Percentiles rank a stretch among this genome's conserved stretches.
Evolutionary conservation across 2,329 filamentous ascomycete genomes (phyloP).

Genomic region (Hymenoscyphus fructigenus): DNA sequence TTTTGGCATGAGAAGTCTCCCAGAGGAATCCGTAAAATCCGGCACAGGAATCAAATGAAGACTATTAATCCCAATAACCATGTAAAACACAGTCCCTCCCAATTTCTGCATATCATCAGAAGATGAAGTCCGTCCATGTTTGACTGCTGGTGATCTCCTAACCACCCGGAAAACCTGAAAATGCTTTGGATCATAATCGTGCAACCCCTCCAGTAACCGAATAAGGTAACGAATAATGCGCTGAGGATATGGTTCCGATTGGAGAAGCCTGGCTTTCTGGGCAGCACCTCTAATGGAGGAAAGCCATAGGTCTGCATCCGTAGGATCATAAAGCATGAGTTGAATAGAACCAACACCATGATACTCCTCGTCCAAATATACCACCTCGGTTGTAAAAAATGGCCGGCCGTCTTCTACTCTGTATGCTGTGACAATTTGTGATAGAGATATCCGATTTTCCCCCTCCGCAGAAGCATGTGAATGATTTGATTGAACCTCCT

Average conservation of each 20-base stretch:
- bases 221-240: constrained; percentile 62
- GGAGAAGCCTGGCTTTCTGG: constrained; percentile 51
- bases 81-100: constrained; percentile 63
- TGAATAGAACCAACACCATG: constrained; percentile 61
- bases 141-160: constrained; percentile 55
- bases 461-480: constrained; percentile 50
- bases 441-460: constrained; percentile 55
- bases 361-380: constrained; percentile 64
- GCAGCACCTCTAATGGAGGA: constrained; percentile 60
- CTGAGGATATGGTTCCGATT: constrained; percentile 53
- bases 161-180: constrained; percentile 70
- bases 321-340: constrained; percentile 61
- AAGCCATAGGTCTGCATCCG: constrained; percentile 67
- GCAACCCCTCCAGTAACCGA: constrained; percentile 60
- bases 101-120: constrained; percentile 66
- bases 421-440: constrained; percentile 67
- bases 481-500: constrained; percentile 57
- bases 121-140: constrained; percentile 53
- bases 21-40: constrained; percentile 53
- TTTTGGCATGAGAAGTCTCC: constrained; percentile 42
- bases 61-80: constrained; percentile 68
- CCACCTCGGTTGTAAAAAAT: constrained; percentile 66
- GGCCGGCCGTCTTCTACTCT: constrained; percentile 66
- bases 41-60: constrained; percentile 66
- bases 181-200: constrained; percentile 66